A percentile compares a stretch with the other conserved stretches of the same genome.
Evolutionary conservation across 306 rosid species (phyloP).

Genomic region (Pterocarpus macrocarpus): DNA sequence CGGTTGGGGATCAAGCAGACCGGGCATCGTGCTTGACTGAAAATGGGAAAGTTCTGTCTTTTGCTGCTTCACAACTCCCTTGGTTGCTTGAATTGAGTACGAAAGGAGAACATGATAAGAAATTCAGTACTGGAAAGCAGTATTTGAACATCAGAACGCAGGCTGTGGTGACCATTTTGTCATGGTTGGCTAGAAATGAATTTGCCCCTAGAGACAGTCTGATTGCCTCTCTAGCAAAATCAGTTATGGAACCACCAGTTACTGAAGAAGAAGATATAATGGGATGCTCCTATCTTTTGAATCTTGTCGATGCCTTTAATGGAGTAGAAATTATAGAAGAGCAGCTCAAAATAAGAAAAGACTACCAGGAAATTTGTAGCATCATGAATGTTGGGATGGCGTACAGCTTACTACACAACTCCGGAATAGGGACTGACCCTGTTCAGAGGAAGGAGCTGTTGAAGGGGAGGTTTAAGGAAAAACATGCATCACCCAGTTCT

Average conservation of each 20-base stretch:
- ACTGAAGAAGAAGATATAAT: conserved; percentile 77
- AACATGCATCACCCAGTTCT: conserved; percentile 67
- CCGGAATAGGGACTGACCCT: conserved; percentile 75
- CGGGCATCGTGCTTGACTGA: conserved; percentile 78
- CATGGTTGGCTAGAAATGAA: conserved; percentile 93
- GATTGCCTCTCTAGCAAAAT: conserved; percentile 82
- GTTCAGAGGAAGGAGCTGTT: conserved; percentile 77
- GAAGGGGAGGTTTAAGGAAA: conserved; percentile 80
- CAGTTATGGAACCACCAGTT: conserved; percentile 77
- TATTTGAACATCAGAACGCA: conserved; percentile 67
- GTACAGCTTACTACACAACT: conserved; percentile 83
- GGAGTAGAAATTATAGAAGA: conserved; percentile 97
- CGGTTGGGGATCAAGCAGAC: conserved; percentile 69
- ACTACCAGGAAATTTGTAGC: conserved; percentile 83
- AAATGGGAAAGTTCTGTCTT: conserved; percentile 82
- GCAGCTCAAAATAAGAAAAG: conserved; percentile 79
- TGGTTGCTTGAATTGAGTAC: conserved; percentile 87
- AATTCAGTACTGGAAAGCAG: conserved; percentile 60
- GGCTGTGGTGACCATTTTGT: conserved; percentile 81
- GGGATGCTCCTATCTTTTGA: conserved; percentile 85
- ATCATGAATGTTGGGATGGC: conserved; percentile 94
- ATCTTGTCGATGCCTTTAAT: conserved; percentile 84
- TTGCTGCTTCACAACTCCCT: conserved; percentile 88
- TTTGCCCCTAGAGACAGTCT: conserved; percentile 85
- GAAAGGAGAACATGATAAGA: conserved; percentile 58